Conservation (phyloP, 495 filamentous ascomycete genomes). For the Beverwykella pulmonaria region DNA sequence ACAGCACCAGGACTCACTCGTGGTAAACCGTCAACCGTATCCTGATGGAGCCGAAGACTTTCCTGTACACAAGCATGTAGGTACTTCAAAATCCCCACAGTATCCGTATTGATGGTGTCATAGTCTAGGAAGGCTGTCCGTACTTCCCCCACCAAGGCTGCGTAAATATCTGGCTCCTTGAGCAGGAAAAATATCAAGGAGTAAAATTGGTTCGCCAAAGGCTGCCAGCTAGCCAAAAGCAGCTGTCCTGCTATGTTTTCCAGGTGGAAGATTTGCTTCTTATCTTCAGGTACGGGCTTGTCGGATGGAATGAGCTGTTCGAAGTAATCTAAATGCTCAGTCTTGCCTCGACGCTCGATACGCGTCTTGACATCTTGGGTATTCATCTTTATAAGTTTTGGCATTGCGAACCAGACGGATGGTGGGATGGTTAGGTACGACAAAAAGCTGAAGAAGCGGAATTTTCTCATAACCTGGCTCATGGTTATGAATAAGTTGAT, state of each 20-base stretch:
- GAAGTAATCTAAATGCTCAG: constrained; percentile 15
- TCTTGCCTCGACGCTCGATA: constrained; percentile 2
- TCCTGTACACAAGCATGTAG: constrained; percentile 8
- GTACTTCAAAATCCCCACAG: constrained; percentile 1
- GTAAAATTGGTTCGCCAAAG: constrained; percentile 7
- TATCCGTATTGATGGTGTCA: neutral
- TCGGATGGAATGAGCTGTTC: constrained; percentile 3
- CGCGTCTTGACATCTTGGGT: neutral
- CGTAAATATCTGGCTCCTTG: neutral
- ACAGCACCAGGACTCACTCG: constrained; percentile 13
- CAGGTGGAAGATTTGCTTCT: constrained; percentile 1
- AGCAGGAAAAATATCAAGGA: neutral
- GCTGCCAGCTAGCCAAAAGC: constrained; percentile 5
- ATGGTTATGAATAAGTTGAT: constrained; percentile 1
- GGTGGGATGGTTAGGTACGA: constrained; percentile 3
- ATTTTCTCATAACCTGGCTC: neutral
- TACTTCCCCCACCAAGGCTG: neutral
- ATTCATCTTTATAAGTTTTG: constrained; percentile 2
- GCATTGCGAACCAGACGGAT: constrained; percentile 2
- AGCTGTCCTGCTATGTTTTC: constrained; percentile 1
- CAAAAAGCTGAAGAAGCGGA: constrained; percentile 1
- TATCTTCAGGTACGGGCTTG: neutral
- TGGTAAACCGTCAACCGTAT: neutral
- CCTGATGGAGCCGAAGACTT: neutral
- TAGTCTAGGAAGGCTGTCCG: neutral